Evolutionary conservation across 2,329 filamentous ascomycete species (phyloP).

Genomic region (Didymella arachidicola): DNA sequence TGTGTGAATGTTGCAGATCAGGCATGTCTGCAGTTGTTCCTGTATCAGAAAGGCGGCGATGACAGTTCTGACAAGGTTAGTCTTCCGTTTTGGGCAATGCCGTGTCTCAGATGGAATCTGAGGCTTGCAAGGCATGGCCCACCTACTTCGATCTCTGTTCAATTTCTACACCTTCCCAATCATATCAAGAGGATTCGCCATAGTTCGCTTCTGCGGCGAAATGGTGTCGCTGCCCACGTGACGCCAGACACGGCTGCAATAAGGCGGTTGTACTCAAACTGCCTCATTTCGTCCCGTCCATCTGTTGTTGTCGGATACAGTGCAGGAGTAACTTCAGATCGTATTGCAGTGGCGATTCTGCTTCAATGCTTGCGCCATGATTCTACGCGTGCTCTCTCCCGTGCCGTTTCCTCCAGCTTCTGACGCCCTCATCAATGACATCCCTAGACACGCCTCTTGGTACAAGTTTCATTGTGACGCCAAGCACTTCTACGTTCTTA

Average conservation of each 20-base stretch:
- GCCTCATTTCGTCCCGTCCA: neutral
- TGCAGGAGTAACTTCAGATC: neutral
- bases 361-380: neutral
- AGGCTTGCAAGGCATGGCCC: conserved; percentile 12
- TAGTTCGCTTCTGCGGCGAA: neutral
- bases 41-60: conserved; percentile 22
- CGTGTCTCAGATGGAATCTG: conserved; percentile 21
- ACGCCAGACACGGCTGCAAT: neutral
- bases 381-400: conserved; percentile 51
- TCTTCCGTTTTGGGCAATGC: conserved; percentile 13
- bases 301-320: neutral
- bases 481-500: conserved; percentile 78
- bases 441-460: conserved; percentile 77
- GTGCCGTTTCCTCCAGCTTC: conserved; percentile 79
- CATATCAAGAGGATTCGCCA: neutral
- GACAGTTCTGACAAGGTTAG: conserved; percentile 26
- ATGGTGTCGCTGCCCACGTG: neutral
- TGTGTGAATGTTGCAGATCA: conserved; percentile 23
- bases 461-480: conserved; percentile 85
- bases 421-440: conserved; percentile 81
- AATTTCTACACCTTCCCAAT: neutral
- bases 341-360: no score
- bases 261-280: neutral
- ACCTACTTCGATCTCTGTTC: neutral
- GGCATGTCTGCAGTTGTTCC: conserved; percentile 19